A percentile compares a stretch with the other conserved stretches of the same genome.
phyloP scores from a whole-genome alignment of 1,139 yeast species.

The Candida frijolesensis region DNA sequence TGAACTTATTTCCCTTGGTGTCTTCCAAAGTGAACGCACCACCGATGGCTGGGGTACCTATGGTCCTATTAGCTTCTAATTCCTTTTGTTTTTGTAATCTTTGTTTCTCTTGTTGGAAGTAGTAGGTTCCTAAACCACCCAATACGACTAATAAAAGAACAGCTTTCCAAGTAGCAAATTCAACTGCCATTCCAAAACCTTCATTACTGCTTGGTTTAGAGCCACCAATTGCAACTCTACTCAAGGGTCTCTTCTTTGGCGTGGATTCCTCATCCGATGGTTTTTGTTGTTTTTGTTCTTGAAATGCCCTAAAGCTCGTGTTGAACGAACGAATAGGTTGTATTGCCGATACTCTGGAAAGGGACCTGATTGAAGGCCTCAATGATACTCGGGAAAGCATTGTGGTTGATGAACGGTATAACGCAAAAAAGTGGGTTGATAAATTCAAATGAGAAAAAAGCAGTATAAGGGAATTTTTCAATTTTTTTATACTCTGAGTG shows the following conservation, averaged over 20 bases:
- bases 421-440: constrained; percentile 5
- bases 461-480: background rate
- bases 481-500: background rate
- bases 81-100: constrained; percentile 72
- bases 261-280: constrained; percentile 2
- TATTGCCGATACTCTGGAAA: background rate
- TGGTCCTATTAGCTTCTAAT: constrained; percentile 82
- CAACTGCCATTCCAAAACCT: constrained; percentile 42
- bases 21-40: constrained; percentile 82
- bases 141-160: constrained; percentile 62
- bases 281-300: constrained; percentile 3
- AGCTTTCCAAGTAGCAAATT: constrained; percentile 89
- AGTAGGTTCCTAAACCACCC: constrained; percentile 72
- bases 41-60: constrained; percentile 92
- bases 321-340: constrained; percentile 1
- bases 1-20: constrained; percentile 68
- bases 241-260: constrained; percentile 40
- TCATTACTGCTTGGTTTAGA: constrained; percentile 25
- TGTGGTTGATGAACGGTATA: background rate
- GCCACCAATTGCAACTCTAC: constrained; percentile 53
- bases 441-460: background rate
- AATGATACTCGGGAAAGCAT: constrained; percentile 2
- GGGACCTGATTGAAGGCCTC: background rate
- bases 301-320: background rate
- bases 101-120: constrained; percentile 73